A percentile compares a stretch with the other conserved stretches of the same genome.
Conservation (phyloP, 768 basidiomycete species). For the Strobilomyces confusus region DNA sequence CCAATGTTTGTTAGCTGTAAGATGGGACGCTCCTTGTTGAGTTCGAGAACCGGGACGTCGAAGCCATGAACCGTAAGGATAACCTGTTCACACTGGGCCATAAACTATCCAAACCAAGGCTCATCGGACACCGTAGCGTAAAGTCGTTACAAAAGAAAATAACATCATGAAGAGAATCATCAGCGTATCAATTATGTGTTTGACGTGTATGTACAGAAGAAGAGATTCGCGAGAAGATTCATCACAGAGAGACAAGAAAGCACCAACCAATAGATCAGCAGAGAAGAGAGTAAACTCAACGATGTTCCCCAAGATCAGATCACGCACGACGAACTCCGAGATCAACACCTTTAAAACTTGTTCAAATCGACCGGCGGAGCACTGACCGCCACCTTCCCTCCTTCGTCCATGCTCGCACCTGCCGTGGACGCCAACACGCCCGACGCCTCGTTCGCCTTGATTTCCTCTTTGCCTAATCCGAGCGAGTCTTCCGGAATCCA, state of each 20-base stretch:
- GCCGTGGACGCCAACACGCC: slow-evolving; percentile 49
- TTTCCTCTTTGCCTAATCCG: slow-evolving; percentile 57
- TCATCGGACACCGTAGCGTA: slow-evolving; percentile 2
- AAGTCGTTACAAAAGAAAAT: slow-evolving; percentile 1
- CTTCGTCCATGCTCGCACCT: slow-evolving; percentile 56
- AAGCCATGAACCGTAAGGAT: no score
- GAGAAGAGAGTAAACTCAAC: no score
- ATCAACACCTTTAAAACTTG: slow-evolving; percentile 23
- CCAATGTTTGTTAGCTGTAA: no score
- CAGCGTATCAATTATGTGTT: not conserved
- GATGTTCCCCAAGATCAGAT: not conserved
- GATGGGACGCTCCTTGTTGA: no score
- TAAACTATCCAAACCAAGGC: no score
- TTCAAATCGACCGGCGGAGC: slow-evolving; percentile 24
- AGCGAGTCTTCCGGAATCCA: slow-evolving; percentile 78
- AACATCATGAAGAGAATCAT: not conserved
- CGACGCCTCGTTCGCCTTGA: slow-evolving; percentile 44
- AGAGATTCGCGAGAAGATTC: no score
- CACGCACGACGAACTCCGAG: not conserved
- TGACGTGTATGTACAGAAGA: not conserved
- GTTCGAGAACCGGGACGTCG: no score
- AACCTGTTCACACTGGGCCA: no score
- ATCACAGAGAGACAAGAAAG: not conserved
- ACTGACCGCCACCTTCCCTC: slow-evolving; percentile 46
- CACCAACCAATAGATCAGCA: no score